Evolutionary conservation across 1,284 basidiomycete genomes (phyloP).

Genomic region (Moniliella sp.): DNA sequence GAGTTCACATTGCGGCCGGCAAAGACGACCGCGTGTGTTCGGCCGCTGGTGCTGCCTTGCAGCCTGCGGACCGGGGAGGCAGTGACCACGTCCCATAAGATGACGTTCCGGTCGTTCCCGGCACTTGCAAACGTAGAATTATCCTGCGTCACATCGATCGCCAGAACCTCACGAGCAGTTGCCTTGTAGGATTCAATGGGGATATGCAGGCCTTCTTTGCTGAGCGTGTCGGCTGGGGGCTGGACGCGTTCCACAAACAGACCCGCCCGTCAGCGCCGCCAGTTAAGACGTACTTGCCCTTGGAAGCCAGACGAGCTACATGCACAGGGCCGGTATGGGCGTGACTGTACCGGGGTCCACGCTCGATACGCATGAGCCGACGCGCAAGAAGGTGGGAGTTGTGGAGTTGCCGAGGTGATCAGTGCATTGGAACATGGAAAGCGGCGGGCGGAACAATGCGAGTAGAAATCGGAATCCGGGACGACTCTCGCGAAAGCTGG

Average conservation of each 20-base stretch:
- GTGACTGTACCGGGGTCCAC: not conserved
- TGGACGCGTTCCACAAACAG: constrained; percentile 71
- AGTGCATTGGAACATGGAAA: too few relatives aligned
- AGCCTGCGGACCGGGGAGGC: constrained; percentile 61
- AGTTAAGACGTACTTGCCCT: constrained; percentile 63
- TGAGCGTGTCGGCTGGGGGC: constrained; percentile 24
- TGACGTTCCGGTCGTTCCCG: constrained; percentile 74
- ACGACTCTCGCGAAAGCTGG: too few relatives aligned
- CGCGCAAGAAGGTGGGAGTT: too few relatives aligned
- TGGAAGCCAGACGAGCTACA: constrained; percentile 33
- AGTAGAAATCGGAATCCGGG: too few relatives aligned
- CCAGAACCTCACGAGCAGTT: constrained; percentile 81
- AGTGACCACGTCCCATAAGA: constrained; percentile 80
- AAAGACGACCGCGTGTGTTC: constrained; percentile 72
- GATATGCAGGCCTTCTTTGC: too few relatives aligned
- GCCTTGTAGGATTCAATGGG: constrained; percentile 59
- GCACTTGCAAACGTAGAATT: constrained; percentile 80
- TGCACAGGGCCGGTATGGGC: constrained; percentile 32
- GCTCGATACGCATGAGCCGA: not conserved
- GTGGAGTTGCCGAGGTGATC: too few relatives aligned
- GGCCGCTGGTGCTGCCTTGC: constrained; percentile 66
- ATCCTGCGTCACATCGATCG: constrained; percentile 63
- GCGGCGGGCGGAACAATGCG: too few relatives aligned
- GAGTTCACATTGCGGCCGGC: constrained; percentile 1
- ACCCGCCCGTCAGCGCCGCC: constrained; percentile 76